Conservation (phyloP, 2,329 filamentous ascomycete species). For the Simplicillium aogashimaense region DNA sequence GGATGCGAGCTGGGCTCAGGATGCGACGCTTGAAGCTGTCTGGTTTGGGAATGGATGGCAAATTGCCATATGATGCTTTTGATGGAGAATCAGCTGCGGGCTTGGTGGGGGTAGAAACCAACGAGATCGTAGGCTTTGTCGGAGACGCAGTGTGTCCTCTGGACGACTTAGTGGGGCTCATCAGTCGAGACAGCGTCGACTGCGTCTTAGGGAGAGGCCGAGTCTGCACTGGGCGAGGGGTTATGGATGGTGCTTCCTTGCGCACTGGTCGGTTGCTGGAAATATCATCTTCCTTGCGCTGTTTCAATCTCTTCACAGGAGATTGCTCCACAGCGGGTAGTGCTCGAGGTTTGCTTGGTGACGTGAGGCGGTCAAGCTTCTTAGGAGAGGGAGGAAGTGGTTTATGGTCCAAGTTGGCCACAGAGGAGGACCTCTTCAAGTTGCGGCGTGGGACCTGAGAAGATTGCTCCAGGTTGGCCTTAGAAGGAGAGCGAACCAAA, state of each 20-base stretch:
- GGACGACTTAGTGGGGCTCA: slow-evolving; percentile 73
- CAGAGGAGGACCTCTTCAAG: slow-evolving; percentile 21
- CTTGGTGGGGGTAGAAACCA: slow-evolving; percentile 38
- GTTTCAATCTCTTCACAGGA: slow-evolving; percentile 62
- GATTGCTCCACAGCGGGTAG: slow-evolving; percentile 16
- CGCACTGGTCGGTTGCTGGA: slow-evolving; percentile 29
- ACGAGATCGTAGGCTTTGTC: slow-evolving; percentile 17
- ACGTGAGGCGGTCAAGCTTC: slow-evolving; percentile 13
- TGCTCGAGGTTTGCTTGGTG: slow-evolving; percentile 9
- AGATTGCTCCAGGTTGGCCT: slow-evolving; percentile 54
- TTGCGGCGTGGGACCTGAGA: slow-evolving; percentile 6
- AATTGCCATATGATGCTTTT: slow-evolving; percentile 1
- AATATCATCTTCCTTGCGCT: slow-evolving; percentile 56
- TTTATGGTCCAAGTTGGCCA: slow-evolving; percentile 20
- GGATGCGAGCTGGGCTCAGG: slow-evolving; percentile 41
- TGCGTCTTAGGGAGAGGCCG: slow-evolving; percentile 29
- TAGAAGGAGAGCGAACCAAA: slow-evolving; percentile 43
- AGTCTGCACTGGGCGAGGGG: slow-evolving; percentile 10
- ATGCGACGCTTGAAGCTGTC: slow-evolving; percentile 23
- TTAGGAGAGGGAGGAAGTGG: slow-evolving; percentile 12
- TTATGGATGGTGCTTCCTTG: neutral
- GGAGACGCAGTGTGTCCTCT: slow-evolving; percentile 38
- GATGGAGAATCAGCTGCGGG: slow-evolving; percentile 12
- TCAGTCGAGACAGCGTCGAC: slow-evolving; percentile 45
- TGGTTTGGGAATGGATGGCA: slow-evolving; percentile 14